phyloP scores from a whole-genome alignment of 179 eudicot genomes.

The Silene noctiflora region DNA sequence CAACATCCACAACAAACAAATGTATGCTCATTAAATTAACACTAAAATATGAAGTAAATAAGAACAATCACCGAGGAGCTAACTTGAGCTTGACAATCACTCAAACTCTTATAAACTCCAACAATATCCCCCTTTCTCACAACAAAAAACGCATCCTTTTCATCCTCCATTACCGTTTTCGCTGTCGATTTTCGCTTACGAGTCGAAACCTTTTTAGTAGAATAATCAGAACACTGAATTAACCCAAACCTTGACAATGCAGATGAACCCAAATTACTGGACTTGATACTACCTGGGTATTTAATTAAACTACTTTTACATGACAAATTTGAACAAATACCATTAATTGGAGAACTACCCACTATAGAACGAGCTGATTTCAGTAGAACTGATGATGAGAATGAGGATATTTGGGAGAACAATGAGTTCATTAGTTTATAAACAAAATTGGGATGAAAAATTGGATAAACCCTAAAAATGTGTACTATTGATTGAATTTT shows the following conservation, averaged over 20 bases:
- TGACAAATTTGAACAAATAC: constrained; percentile 18
- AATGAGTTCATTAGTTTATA: too few species aligned
- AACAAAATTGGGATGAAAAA: too few species aligned
- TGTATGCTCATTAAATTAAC: not conserved
- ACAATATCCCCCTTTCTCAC: constrained; percentile 87
- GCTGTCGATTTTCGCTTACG: constrained; percentile 30
- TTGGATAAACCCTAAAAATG: not conserved
- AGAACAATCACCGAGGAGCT: constrained; percentile 60
- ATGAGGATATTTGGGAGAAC: too few species aligned
- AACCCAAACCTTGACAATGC: constrained; percentile 34
- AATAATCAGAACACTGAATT: constrained; percentile 40
- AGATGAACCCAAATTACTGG: constrained; percentile 26
- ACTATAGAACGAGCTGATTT: constrained; percentile 28
- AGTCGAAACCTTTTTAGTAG: constrained; percentile 37
- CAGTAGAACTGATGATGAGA: constrained; percentile 10
- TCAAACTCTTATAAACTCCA: constrained; percentile 75
- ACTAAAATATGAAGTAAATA: not conserved
- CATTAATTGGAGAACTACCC: constrained; percentile 19
- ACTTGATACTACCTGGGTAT: constrained; percentile 23
- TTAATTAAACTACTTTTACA: constrained; percentile 31
- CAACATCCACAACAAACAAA: not conserved
- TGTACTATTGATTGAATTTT: not conserved
- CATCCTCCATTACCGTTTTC: constrained; percentile 38
- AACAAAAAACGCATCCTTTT: constrained; percentile 62
- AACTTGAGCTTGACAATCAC: constrained; percentile 89